Base-by-base conservation (phyloP, 129 eudicot species). In the Erigeron canadensis region DNA sequence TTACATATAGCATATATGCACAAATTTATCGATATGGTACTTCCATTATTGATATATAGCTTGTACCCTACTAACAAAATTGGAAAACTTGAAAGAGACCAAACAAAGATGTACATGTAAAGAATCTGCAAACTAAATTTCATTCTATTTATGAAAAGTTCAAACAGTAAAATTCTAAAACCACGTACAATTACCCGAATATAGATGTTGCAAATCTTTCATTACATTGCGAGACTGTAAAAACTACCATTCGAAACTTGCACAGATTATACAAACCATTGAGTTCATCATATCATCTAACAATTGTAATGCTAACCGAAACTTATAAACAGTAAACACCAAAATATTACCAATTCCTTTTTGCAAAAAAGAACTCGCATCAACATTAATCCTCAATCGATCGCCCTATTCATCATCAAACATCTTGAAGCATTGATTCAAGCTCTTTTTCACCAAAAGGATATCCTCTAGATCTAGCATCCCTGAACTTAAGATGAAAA, bases 361-460 rank as follows among this genome's bases (percentile, higher is more conserved):
- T 28, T 28, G 79, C 69, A 74, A 42, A 51, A 58, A 37, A 28
- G 34, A 28, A 1, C 3, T 28, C 34, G 3, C 34, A 28, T 28
- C 34, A 28, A 28, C 34, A n/a, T n/a, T n/a, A 1, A 28, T 28
- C 34, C 34, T 28, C 34, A 3, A 28, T 28, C 34, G 34, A 28
- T 28, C 0, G 37, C 51, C 44, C 38, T 43, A 47, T n/a, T n/a
- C n/a, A n/a, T 81, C 83, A 83, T 74, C 89, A 76, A 47, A 69
- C 71, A 37, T 82, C 87, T 61, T 81, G 75, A 34, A 91, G 77
- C 75, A 88, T 60, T 19, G 83, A 79, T 76, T 86, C 96, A 75
- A 91, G 75, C 65, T 91, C 96, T 63, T 82, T 74, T 74, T 70
- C 62, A 47, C 96, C 96, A 70, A 91, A 88, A 45, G 88, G 64